Percentiles rank a stretch among this genome's conserved stretches.
phyloP scores from a whole-genome alignment of 2,329 filamentous ascomycete genomes.

The Alternaria arborescens region DNA sequence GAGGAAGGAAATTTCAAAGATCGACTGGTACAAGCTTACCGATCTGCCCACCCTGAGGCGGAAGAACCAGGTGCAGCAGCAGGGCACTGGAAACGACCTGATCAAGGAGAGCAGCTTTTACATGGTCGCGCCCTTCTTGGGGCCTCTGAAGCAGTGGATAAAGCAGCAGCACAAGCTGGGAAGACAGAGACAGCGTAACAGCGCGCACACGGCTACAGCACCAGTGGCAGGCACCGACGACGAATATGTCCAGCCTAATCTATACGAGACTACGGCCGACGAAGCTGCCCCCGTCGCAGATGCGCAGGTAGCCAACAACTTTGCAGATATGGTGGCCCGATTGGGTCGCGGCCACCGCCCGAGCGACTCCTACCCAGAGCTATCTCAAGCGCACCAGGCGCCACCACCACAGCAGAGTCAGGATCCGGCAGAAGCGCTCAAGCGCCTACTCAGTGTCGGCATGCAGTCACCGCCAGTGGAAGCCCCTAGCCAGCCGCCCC shows the following conservation, averaged over 20 bases:
- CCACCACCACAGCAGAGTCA: conserved; percentile 30
- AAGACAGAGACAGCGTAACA: conserved; percentile 53
- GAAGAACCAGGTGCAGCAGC: conserved; percentile 65
- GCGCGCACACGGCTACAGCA: conserved; percentile 26
- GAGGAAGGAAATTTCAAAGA: conserved; percentile 96
- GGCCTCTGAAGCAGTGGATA: conserved; percentile 88
- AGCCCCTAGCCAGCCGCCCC: conserved; percentile 33
- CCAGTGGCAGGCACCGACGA: conserved; percentile 40
- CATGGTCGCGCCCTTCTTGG: conserved; percentile 95
- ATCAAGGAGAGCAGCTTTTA: conserved; percentile 89
- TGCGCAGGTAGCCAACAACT: conserved; percentile 29
- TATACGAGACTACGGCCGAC: conserved; percentile 41
- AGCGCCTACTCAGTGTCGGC: conserved; percentile 58
- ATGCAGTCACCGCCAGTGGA: conserved; percentile 49
- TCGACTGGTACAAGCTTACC: conserved; percentile 90
- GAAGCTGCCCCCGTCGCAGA: conserved; percentile 21
- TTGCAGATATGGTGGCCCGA: conserved; percentile 44
- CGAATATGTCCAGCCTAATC: conserved; percentile 39
- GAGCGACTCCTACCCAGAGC: conserved; percentile 43
- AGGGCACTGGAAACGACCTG: conserved; percentile 61
- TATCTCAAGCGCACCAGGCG: conserved; percentile 33
- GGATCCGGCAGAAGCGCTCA: conserved; percentile 62
- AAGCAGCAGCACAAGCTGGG: conserved; percentile 82
- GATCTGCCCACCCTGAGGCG: conserved; percentile 85
- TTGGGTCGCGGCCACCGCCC: conserved; percentile 38